Base-by-base conservation (phyloP, 2,329 filamentous ascomycete species). In the Fonsecaea erecta region DNA sequence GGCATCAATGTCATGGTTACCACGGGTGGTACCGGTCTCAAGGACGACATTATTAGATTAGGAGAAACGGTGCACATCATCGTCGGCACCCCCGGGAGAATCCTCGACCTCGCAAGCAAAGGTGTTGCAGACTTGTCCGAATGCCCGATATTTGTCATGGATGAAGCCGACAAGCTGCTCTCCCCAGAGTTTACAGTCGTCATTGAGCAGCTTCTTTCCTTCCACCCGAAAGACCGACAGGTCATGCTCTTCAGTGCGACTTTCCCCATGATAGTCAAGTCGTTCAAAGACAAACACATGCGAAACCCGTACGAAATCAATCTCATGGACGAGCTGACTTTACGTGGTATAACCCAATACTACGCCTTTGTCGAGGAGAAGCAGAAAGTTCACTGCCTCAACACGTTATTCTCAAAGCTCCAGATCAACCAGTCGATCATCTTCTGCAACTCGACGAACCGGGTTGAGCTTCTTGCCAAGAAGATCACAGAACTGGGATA, bases 371-470 rank as follows among this genome's bases (percentile, higher is more conserved):
- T 99, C 59, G 95, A 99, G 79, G 95, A 99, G 81, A 97, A 97
- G 82, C 92, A 97, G 77, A 99, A 99, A 82, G 95, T 99, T 21
- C 96, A 99, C 81, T 99, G 95, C 78, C 82, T 99, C 71, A 99
- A 99, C 83, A 99, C 95, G 0, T 89, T 99, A 69, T 99, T 99
- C 84, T 97, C 93, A 73, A 97, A 97, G 80, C 88, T 99, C 16
- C 94, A 99, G 80, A 99, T 99, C 82, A 99, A 99, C 81, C 95
- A 99, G 83, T 99, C 96, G 68, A 99, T 99, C 82, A 99, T 99
- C 77, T 99, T 99, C 83, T 99, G 95, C 82, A 99, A 99, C 81
- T 99, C 95, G 46, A 99, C 95, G 60, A 98, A 98, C 79, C 92
- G 95, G 71, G 95, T 99, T 67, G 95, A 99, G 80, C 85, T 99